Percentiles rank a stretch among this genome's conserved stretches.
Conservation (phyloP, 805 yeast species). For the Saccharomycopsis sp. region DNA sequence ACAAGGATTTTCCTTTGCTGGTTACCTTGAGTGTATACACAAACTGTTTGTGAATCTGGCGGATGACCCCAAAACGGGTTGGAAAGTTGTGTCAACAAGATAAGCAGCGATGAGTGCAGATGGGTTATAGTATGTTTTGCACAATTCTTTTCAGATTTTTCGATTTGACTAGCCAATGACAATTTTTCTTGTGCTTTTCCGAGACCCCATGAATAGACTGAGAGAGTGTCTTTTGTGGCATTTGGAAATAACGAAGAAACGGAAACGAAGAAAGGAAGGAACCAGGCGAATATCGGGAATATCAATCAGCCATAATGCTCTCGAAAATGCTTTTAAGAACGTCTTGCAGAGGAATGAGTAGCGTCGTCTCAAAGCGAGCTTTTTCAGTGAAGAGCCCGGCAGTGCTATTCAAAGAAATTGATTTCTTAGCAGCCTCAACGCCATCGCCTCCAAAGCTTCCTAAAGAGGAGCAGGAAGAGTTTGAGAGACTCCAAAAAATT, state of each 20-base stretch:
- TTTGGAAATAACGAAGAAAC: no score
- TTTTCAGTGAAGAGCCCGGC: neutral
- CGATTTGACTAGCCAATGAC: no score
- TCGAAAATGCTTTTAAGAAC: neutral
- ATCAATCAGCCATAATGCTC: neutral
- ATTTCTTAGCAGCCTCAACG: constrained; percentile 4
- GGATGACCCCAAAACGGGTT: neutral
- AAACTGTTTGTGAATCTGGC: neutral
- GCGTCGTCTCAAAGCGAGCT: neutral
- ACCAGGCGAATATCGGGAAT: no score
- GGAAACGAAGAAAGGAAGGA: no score
- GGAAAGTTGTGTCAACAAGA: neutral
- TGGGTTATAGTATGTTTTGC: no score
- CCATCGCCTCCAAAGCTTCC: constrained; percentile 66
- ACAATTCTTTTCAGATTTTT: no score
- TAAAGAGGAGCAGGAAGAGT: constrained; percentile 81
- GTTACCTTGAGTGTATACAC: neutral
- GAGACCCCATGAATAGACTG: no score
- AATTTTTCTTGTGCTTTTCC: no score
- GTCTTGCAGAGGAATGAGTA: neutral
- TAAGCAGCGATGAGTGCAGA: neutral
- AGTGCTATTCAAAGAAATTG: neutral
- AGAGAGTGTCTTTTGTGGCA: no score
- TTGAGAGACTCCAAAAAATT: constrained; percentile 73
- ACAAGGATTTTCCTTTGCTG: neutral